Evolutionary conservation across 2,329 filamentous ascomycete species (phyloP).

Genomic region (Fusarium anthophilum): DNA sequence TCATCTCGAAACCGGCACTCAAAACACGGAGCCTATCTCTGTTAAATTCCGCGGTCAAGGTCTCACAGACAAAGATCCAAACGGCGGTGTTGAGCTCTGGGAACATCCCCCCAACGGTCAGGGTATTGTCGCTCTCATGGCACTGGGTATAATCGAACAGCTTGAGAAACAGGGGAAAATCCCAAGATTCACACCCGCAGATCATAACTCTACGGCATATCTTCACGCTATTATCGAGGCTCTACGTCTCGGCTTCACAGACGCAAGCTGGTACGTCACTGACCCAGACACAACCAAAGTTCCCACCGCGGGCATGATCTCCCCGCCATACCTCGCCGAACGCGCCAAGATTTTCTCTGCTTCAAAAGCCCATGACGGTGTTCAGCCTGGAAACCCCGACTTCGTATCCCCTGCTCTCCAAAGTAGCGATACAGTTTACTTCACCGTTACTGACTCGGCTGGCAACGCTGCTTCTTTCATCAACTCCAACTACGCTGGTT

Average conservation of each 20-base stretch:
- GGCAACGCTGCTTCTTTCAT: conserved; percentile 97
- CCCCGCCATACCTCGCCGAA: conserved; percentile 76
- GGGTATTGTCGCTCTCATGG: conserved; percentile 94
- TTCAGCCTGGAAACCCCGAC: conserved; percentile 69
- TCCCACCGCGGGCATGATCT: conserved; percentile 75
- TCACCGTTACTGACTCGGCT: conserved; percentile 79
- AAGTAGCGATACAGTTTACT: conserved; percentile 94
- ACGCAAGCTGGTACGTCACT: conserved; percentile 89
- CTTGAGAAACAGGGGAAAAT: conserved; percentile 81
- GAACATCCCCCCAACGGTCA: conserved; percentile 98
- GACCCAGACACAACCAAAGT: conserved; percentile 80
- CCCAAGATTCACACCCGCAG: conserved; percentile 70
- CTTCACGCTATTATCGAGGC: conserved; percentile 90
- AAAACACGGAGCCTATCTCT: conserved; percentile 86
- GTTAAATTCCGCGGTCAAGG: conserved; percentile 78
- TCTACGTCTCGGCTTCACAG: conserved; percentile 88
- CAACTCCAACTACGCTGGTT: conserved; percentile 91
- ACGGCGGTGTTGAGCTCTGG: conserved; percentile 81
- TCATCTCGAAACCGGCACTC: conserved; percentile 74
- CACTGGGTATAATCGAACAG: conserved; percentile 88
- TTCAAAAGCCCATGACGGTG: conserved; percentile 65
- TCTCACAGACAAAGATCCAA: conserved; percentile 38
- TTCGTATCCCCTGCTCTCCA: conserved; percentile 77
- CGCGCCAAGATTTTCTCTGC: conserved; percentile 69
- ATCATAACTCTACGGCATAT: conserved; percentile 85